Evolutionary conservation across 495 filamentous ascomycete genomes (phyloP).

Genomic region (Echria macrotheca): DNA sequence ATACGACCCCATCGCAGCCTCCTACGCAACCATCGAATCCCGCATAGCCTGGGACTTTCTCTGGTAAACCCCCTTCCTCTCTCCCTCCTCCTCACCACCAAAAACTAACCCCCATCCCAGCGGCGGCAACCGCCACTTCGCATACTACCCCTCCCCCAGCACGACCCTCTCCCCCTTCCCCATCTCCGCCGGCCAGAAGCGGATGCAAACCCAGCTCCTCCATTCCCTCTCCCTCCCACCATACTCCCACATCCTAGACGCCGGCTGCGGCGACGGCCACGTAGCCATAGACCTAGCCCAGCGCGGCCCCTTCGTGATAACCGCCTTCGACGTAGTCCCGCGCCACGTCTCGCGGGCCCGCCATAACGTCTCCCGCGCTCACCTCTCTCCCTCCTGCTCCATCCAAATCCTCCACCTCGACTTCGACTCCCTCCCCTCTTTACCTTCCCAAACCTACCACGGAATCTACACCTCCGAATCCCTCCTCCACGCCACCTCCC

Average conservation of each 20-base stretch:
- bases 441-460: not conserved
- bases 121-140: conserved; percentile 10
- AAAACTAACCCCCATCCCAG: too few relatives aligned
- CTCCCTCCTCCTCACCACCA: too few relatives aligned
- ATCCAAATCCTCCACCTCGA: not conserved
- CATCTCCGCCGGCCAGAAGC: not conserved
- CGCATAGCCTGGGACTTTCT: conserved; percentile 2
- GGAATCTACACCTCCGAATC: conserved; percentile 8
- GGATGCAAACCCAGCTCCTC: conserved; percentile 4
- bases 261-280: conserved; percentile 11
- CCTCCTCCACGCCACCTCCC: conserved; percentile 1
- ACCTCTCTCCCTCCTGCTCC: not conserved
- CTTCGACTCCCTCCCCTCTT: not conserved
- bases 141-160: not conserved
- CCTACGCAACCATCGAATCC: not conserved
- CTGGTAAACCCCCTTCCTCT: too few relatives aligned
- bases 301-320: conserved; percentile 1
- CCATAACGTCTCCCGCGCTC: not conserved
- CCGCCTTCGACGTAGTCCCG: conserved; percentile 3
- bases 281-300: conserved; percentile 3
- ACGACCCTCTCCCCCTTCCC: conserved; percentile 4
- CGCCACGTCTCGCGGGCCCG: conserved; percentile 1
- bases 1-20: not conserved
- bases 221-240: not conserved
- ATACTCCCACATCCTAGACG: not conserved